Evolutionary conservation across 345 rosid species (phyloP), one percentile per base, ranked within the genome.

Genomic region (Mallotus nudiflorus): DNA sequence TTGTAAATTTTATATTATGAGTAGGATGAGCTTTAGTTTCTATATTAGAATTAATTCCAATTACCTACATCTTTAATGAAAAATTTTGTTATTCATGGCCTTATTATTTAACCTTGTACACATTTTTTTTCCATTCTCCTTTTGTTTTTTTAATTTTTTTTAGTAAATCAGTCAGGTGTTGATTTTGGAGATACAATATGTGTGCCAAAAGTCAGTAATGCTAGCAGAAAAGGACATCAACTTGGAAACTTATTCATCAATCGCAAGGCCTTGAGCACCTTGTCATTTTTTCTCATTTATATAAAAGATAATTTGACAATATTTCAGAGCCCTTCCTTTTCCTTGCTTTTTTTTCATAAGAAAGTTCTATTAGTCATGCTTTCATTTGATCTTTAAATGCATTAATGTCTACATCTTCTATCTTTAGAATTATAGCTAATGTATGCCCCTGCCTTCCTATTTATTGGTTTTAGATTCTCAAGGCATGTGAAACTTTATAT

Each of bases 131-230:
- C 18, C 35, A 24, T 54, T 53, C 2, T 18, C 8, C 1, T 46
- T 40, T 68, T 52, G 69, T 46, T 16, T 0, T 61, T 40, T 61
- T 3, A 0, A 5, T 18, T 10, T 6, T 27, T 63, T 61, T 77
- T 22, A 22, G 64, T 65, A 44, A 82, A 68, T 78, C 71, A 70
- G 77, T 72, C 80, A 91, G 98, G 97, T 82, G 84, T 91, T 75
- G 96, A 87, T 50, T 84, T 91, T 52, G 91, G 91, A 81, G 98
- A 89, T 79, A 90, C 88, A 33, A 86, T 94, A 62, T 81, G 76
- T 50, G 83, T 91, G 49, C 76, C 82, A 22, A 89, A 75, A 78
- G 97, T 89, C 75, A 97, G 96, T 65, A 84, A 88, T 80, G 66
- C 79, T 64, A 85, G 85, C 63, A 83, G 86, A 66, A 82, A 68